These are phyloP conservation scores for Cordyceps javanica DNA, from an alignment of 2,329 filamentous ascomycete species.

Conservation along the genomic window DNA sequence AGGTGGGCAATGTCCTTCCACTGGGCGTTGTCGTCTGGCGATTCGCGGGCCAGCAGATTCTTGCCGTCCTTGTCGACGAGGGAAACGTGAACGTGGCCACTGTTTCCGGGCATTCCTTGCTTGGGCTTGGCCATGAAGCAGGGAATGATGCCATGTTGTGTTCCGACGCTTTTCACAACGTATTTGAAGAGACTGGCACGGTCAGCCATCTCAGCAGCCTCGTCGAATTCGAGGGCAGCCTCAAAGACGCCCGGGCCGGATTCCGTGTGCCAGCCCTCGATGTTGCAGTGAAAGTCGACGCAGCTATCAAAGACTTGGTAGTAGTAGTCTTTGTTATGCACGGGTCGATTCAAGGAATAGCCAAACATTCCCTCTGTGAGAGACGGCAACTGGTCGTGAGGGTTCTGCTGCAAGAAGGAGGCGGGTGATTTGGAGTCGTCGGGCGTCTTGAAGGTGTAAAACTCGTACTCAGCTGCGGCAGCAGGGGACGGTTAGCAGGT, in stretches of 20 bases:
- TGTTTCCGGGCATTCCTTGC: conserved; percentile 86
- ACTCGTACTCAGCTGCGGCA: conserved; percentile 81
- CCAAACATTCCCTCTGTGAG: conserved; percentile 95
- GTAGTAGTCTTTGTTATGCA: conserved; percentile 89
- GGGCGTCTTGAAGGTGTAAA: conserved; percentile 82
- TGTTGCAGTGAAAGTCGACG: conserved; percentile 67
- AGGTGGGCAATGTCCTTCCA: conserved; percentile 73
- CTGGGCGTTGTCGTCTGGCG: conserved; percentile 61
- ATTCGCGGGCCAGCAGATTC: conserved; percentile 75
- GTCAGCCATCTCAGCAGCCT: conserved; percentile 86
- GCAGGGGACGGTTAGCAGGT: neutral
- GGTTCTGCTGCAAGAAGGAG: conserved; percentile 65
- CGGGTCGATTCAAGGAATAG: conserved; percentile 79
- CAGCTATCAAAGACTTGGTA: conserved; percentile 82
- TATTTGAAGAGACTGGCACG: conserved; percentile 92
- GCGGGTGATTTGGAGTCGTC: conserved; percentile 59
- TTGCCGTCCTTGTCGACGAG: conserved; percentile 72
- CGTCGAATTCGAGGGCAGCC: conserved; percentile 85
- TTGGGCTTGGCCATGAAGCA: conserved; percentile 99
- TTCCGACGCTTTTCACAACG: conserved; percentile 81
- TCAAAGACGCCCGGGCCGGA: conserved; percentile 92
- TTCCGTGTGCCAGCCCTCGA: conserved; percentile 95
- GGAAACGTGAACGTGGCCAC: conserved; percentile 92
- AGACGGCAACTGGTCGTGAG: conserved; percentile 65
- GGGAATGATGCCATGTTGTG: conserved; percentile 83